phyloP scores from a whole-genome alignment of 352 stramenopile species.

The Pythium myriotylum region DNA sequence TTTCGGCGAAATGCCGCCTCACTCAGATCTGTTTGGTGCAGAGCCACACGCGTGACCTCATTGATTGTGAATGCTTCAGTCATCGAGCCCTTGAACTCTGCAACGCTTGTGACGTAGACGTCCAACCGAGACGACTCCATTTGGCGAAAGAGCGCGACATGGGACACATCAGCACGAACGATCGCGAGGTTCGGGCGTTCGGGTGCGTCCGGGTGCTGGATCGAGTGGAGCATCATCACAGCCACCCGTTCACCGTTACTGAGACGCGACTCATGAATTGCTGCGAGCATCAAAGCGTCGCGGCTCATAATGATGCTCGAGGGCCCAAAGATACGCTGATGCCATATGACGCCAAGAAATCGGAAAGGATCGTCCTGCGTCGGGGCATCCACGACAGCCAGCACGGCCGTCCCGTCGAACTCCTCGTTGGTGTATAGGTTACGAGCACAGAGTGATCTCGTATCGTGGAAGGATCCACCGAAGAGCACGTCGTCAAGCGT shows the following conservation, averaged over 20 bases:
- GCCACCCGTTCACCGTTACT: constrained; percentile 48
- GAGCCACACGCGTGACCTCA: constrained; percentile 32
- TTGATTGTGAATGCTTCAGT: constrained; percentile 36
- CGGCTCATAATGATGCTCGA: constrained; percentile 42
- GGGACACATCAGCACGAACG: constrained; percentile 39
- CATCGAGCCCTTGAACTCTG: constrained; percentile 32
- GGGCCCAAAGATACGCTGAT: constrained; percentile 8
- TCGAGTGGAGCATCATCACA: constrained; percentile 55
- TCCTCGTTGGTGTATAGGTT: constrained; percentile 44
- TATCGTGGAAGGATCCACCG: constrained; percentile 46
- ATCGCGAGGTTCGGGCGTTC: constrained; percentile 33
- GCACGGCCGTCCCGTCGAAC: constrained; percentile 33
- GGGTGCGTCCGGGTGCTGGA: constrained; percentile 45
- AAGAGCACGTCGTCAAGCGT: constrained; percentile 59
- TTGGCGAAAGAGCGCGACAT: constrained; percentile 45
- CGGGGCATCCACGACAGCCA: constrained; percentile 29
- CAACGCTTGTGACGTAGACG: constrained; percentile 38
- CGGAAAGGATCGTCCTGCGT: constrained; percentile 35
- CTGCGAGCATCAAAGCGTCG: constrained; percentile 39
- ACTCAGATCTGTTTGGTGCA: constrained; percentile 10
- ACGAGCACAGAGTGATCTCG: constrained; percentile 41
- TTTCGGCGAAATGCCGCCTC: constrained; percentile 42
- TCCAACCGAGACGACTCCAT: constrained; percentile 38
- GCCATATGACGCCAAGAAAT: constrained; percentile 39
- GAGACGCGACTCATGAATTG: constrained; percentile 4